Base-by-base conservation (phyloP, 768 basidiomycete species). In the Russula emetica region DNA sequence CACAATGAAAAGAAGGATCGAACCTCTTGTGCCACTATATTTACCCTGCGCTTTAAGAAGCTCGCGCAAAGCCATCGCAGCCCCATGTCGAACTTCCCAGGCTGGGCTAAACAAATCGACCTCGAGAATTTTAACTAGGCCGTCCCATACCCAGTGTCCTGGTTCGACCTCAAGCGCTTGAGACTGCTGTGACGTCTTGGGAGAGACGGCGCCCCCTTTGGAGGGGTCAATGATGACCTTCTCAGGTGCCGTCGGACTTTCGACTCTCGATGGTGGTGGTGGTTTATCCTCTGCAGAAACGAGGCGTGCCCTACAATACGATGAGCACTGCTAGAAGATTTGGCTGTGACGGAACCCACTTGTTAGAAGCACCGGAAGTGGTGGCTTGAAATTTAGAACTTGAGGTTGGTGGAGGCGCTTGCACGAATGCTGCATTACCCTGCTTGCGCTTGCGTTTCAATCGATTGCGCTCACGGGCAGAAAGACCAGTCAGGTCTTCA, bases 11-110 rank as follows among this genome's bases (percentile, higher is more conserved):
- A 54, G 56, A 44, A 36, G 3, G 32, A 20, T 58, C 18, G 53
- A 28, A 90, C 92, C 85, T 78, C 79, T 80, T 86, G 90, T 92
- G 32, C 94, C 94, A 22, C 91, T 91, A 51, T 79, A 86, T 70
- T 82, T 80, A 7, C 93, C 94, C 71, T 96, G 94, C 3, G 83
- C 71, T 73, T 91, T 93, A 56, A 98, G 76, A 51, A 98, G 74
- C 71, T 98, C 97, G 52, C 94, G 82, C 34, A 98, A 74, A 1
- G 92, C 94, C 81, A 97, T 84, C 0, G 94, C 90, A 18, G 94
- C 89, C 40, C 97, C 97, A 70, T 99, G 97, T 56, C 97, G 82
- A 16, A 89, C 85, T 74, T 98, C 94, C 97, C 97, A 98, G 3
- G 85, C 81, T 4, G 87, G 82, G 69, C 88, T 93, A 70, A 92